Conservation (phyloP, 2,329 filamentous ascomycete genomes). For the Pseudogymnoascus pannorum region DNA sequence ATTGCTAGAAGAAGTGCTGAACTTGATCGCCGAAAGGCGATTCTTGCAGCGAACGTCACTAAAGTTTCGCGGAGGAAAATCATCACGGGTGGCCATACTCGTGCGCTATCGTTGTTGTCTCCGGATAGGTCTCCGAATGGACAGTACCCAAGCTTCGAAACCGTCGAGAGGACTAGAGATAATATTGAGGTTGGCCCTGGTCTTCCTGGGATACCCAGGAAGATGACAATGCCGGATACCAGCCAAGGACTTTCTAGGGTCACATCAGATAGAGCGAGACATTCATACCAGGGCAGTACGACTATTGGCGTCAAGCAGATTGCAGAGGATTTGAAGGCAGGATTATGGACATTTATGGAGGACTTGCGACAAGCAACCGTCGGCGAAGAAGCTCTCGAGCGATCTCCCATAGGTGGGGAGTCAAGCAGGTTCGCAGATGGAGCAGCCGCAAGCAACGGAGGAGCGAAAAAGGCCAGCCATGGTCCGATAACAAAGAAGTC, state of each 20-base stretch:
- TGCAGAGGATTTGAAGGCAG: constrained; percentile 73
- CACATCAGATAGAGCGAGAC: constrained; percentile 22
- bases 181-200: neutral
- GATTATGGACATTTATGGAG: constrained; percentile 89
- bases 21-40: constrained; percentile 63
- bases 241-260: constrained; percentile 24
- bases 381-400: constrained; percentile 77
- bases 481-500: neutral
- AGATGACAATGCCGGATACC: constrained; percentile 26
- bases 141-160: constrained; percentile 1
- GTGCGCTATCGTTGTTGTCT: constrained; percentile 75
- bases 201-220: constrained; percentile 16
- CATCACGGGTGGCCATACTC: constrained; percentile 58
- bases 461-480: neutral
- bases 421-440: neutral
- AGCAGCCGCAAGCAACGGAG: neutral
- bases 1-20: constrained; percentile 41
- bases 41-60: constrained; percentile 46
- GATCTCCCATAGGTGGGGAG: constrained; percentile 21
- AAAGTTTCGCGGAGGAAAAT: constrained; percentile 49
- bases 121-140: constrained; percentile 32
- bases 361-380: constrained; percentile 93
- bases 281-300: constrained; percentile 29
- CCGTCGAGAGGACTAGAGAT: neutral
- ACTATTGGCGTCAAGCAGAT: constrained; percentile 28